Base-by-base conservation (phyloP, 1,139 yeast genomes). In the Debaryomyces psychrophilus region DNA sequence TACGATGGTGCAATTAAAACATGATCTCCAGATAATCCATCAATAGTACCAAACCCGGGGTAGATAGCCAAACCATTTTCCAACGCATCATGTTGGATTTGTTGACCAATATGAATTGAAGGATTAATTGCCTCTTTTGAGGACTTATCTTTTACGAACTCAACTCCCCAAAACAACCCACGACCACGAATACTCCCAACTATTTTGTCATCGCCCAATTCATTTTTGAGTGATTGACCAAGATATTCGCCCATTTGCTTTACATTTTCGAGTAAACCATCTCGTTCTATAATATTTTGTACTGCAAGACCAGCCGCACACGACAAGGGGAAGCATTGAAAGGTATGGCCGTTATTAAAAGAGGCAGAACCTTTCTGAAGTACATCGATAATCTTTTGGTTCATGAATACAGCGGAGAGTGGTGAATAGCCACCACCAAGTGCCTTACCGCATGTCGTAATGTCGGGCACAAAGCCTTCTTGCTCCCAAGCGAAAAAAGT, bases 401-500 rank as follows among this genome's bases (percentile, higher is more conserved):
- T 47, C 4, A 56, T 44, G 43, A 53, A 47, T 9, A 57, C 54
- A 5, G 55, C 57, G 2, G 60, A 54, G 31, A 56, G 47, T n/a
- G 61, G 55, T 17, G 49, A 53, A 35, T 48, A 54, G 1, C 62
- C 62, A n/a, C 56, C 45, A 8, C 58, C 52, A 36, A 58, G 40
- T 4, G 60, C 53, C 45, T 58, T 58, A 9, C 62, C 60, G 17
- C 50, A 46, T 12, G 54, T 49, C 31, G 53, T 53, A 27, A 58
- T 49, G 44, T 58, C 62, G 1, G 62, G 62, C 2, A 46, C 47
- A 20, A 48, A 38, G 1, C 52, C 60, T 38, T 48, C 50, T 37
- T 52, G 50, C 34, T 58, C 59, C 59, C 58, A 58, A 22, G 58
- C 57, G 47, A 53, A 52, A 37, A 56, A 51, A 2, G 58, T 51